A percentile compares a stretch with the other conserved stretches of the same genome.
These are phyloP conservation scores for Meyerozyma athensensis DNA, from an alignment of 1,139 yeast species.

Conservation along the genomic window DNA sequence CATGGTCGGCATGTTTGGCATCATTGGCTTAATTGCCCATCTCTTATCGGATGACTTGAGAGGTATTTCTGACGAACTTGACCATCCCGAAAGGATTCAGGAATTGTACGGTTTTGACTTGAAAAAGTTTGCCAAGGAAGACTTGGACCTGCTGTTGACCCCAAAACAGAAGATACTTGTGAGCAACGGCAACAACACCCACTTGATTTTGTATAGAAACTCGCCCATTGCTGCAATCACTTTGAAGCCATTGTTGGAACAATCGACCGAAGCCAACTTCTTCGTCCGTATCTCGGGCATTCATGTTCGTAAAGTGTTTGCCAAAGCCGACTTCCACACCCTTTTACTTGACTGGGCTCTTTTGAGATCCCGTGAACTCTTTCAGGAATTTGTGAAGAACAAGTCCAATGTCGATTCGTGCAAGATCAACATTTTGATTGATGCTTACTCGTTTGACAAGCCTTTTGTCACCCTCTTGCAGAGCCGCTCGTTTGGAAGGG, in stretches of 20 bases:
- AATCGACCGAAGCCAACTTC: constrained; percentile 32
- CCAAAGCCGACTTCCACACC: constrained; percentile 55
- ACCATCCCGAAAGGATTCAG: constrained; percentile 26
- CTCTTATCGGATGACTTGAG: constrained; percentile 43
- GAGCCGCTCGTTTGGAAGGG: constrained; percentile 21
- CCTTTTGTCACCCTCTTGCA: constrained; percentile 29
- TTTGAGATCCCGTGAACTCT: constrained; percentile 42
- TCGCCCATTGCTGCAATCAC: constrained; percentile 63
- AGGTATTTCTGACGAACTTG: constrained; percentile 39
- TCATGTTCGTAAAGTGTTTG: constrained; percentile 63
- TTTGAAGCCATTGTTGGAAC: constrained; percentile 32
- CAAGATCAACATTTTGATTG: constrained; percentile 30
- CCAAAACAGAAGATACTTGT: constrained; percentile 25
- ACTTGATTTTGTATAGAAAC: constrained; percentile 54
- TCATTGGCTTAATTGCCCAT: constrained; percentile 20
- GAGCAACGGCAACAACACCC: constrained; percentile 42
- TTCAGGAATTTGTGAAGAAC: constrained; percentile 23
- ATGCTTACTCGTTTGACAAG: constrained; percentile 52
- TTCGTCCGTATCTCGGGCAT: constrained; percentile 51
- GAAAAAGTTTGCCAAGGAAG: constrained; percentile 34
- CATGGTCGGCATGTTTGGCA: constrained; percentile 17
- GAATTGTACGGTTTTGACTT: constrained; percentile 53
- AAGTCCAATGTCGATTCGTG: constrained; percentile 22
- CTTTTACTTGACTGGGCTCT: constrained; percentile 61
- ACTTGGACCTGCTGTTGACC: constrained; percentile 17